Conservation (phyloP, 805 yeast genomes). For the Candida fluviatilis region DNA sequence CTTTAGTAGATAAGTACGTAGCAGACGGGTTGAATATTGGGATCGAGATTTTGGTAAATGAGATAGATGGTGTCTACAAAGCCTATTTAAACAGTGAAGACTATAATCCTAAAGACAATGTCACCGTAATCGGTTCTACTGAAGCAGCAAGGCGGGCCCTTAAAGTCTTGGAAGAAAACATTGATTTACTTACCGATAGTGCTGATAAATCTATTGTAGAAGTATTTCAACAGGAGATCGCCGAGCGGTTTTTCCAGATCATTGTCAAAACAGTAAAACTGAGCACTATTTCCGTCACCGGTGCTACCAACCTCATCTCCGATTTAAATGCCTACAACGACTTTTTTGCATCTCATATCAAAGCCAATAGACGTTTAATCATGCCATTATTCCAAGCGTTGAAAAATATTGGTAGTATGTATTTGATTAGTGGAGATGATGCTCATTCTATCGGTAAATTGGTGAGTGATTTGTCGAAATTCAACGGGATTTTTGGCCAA, state of each 20-base stretch:
- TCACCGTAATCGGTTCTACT: slow-evolving; percentile 37
- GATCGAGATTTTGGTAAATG: slow-evolving; percentile 80
- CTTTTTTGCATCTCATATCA: slow-evolving; percentile 50
- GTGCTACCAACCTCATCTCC: slow-evolving; percentile 77
- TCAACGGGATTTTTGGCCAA: slow-evolving; percentile 84
- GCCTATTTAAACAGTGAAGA: slow-evolving; percentile 49
- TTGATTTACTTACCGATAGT: slow-evolving; percentile 68
- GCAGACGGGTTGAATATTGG: slow-evolving; percentile 94
- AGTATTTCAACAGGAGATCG: slow-evolving; percentile 91
- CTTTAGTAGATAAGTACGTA: slow-evolving; percentile 76
- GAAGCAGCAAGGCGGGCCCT: slow-evolving; percentile 64
- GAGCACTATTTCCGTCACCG: slow-evolving; percentile 65
- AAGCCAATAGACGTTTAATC: slow-evolving; percentile 60
- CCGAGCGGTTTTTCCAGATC: slow-evolving; percentile 74
- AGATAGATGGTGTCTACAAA: slow-evolving; percentile 60
- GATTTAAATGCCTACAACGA: slow-evolving; percentile 78
- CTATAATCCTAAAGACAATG: slow-evolving; percentile 46
- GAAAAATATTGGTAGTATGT: slow-evolving; percentile 81
- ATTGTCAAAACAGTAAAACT: slow-evolving; percentile 76
- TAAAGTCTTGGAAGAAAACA: slow-evolving; percentile 62
- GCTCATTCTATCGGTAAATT: slow-evolving; percentile 81
- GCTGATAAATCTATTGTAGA: slow-evolving; percentile 87
- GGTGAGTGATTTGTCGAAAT: slow-evolving; percentile 77
- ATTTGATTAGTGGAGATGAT: slow-evolving; percentile 63
- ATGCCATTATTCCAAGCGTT: slow-evolving; percentile 74